Evolutionary conservation across 106 monocot genomes (phyloP).

Genomic region (Alisma plantagoaquatica): DNA sequence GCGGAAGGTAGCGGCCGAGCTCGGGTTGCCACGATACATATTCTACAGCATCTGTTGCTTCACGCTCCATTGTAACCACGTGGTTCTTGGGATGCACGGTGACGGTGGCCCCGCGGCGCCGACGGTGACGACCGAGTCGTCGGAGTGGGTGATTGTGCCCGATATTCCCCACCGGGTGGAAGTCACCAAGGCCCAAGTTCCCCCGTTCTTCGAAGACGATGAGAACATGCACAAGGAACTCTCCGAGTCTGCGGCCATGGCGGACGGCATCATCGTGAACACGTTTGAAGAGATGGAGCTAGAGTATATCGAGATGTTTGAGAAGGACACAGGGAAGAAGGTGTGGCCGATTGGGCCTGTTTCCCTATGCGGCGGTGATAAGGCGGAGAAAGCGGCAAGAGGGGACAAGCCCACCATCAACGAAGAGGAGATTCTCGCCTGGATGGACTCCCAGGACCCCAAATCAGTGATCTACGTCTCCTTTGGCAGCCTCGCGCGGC

Average conservation of each 20-base stretch:
- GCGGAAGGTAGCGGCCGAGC: slow-evolving; percentile 2
- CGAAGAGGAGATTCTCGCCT: slow-evolving; percentile 3
- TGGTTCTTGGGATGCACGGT: too few relatives aligned
- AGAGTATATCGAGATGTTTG: slow-evolving; percentile 8
- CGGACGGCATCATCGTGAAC: slow-evolving; percentile 45
- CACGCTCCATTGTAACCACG: background rate
- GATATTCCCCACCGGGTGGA: background rate
- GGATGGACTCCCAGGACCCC: slow-evolving; percentile 32
- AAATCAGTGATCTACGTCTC: slow-evolving; percentile 38
- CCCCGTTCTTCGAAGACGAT: background rate
- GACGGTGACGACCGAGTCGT: too few relatives aligned
- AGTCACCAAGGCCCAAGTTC: slow-evolving; percentile 5
- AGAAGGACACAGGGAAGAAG: slow-evolving; percentile 27
- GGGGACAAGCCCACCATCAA: slow-evolving; percentile 32
- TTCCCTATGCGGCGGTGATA: slow-evolving; percentile 19
- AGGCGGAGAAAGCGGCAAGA: slow-evolving; percentile 7
- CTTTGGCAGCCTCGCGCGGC: slow-evolving; percentile 34
- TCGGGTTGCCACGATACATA: slow-evolving; percentile 6
- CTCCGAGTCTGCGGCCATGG: slow-evolving; percentile 8
- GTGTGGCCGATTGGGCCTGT: slow-evolving; percentile 52
- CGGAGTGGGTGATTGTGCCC: background rate
- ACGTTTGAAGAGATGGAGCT: slow-evolving; percentile 16
- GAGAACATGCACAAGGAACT: slow-evolving; percentile 1
- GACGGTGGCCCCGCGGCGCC: too few relatives aligned
- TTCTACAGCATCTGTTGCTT: slow-evolving; percentile 14